Base-by-base conservation (phyloP, 495 filamentous ascomycete genomes). In the Talaromyces proteolyticus region DNA sequence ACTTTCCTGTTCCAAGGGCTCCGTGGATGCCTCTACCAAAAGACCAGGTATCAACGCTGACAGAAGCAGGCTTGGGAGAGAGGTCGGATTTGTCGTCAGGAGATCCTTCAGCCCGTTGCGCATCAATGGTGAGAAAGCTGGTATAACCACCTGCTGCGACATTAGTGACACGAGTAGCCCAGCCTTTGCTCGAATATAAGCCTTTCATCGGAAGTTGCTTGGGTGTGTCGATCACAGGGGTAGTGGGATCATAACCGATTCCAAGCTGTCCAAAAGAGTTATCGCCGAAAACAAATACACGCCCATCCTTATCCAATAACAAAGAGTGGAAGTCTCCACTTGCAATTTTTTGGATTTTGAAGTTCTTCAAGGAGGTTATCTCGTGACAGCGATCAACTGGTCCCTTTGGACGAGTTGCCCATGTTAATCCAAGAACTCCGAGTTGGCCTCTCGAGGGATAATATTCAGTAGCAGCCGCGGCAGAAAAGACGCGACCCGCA, bases 231-330 rank as follows among this genome's bases (percentile, higher is more conserved):
- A 85, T 69, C 51, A 69, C 79, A 8, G 80, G 74, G 10, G 77
- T 62, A 29, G 83, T 78, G 0, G 79, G 58, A 44, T 80, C 77
- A 41, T 74, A 80, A 42, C 87, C 78, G 53, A 91, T 80, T 6
- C 92, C 92, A 8, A 96, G 70, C 64, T 97, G 93, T 25, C 93
- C 93, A 47, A 77, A 75, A 0, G 84, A 82, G 63, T 97, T 97
- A 61, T 96, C 90, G 18, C 93, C 93, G 65, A 95, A 98, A 21
- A 81, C 72, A 64, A 90, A 95, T n/a, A 91, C 76, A 20, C 78
- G 75, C 34, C 93, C 93, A 39, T 86, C 68, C 21, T 72, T 75
- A 58, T 90, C 87, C 16, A 89, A 72, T 1, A 76, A 85, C 10
- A 96, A 68, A 21, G 90, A 92, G 64, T 98, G 93, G 54, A 85